Evolutionary conservation across 106 monocot genomes (phyloP).

Genomic region (Allium fistulosum): DNA sequence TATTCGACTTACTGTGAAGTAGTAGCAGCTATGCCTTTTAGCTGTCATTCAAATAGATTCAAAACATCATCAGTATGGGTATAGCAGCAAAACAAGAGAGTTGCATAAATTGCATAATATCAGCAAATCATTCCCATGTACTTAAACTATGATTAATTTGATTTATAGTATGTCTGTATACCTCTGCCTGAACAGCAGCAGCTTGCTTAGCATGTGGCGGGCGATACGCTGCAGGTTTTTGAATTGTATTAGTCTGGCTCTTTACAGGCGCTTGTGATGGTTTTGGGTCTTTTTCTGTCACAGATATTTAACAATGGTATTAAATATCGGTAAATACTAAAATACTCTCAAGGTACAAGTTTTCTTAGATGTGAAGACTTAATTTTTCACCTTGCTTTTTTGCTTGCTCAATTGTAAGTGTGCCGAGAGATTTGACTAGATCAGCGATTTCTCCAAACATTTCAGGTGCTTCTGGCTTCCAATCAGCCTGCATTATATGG

Average conservation of each 20-base stretch:
- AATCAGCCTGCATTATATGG: constrained; percentile 53
- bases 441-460: constrained; percentile 60
- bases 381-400: constrained; percentile 54
- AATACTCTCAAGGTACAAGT: no score
- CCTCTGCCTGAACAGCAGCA: constrained; percentile 79
- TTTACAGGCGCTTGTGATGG: constrained; percentile 41
- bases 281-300: constrained; percentile 42
- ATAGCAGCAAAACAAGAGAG: no score
- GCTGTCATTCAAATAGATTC: constrained; percentile 28
- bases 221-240: constrained; percentile 87
- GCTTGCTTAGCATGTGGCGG: constrained; percentile 80
- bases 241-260: constrained; percentile 15
- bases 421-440: constrained; percentile 48
- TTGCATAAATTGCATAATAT: no score
- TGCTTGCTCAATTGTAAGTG: constrained; percentile 58
- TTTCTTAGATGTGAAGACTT: no score
- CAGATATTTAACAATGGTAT: not conserved
- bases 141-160: no score
- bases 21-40: constrained; percentile 40
- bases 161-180: constrained; percentile 11
- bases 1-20: constrained; percentile 58
- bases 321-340: no score
- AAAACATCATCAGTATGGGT: not conserved
- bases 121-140: no score
- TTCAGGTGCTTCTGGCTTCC: constrained; percentile 91